Evolutionary conservation across 768 basidiomycete species (phyloP), one percentile per base, ranked within the genome.

Genomic region (Chiua virens): DNA sequence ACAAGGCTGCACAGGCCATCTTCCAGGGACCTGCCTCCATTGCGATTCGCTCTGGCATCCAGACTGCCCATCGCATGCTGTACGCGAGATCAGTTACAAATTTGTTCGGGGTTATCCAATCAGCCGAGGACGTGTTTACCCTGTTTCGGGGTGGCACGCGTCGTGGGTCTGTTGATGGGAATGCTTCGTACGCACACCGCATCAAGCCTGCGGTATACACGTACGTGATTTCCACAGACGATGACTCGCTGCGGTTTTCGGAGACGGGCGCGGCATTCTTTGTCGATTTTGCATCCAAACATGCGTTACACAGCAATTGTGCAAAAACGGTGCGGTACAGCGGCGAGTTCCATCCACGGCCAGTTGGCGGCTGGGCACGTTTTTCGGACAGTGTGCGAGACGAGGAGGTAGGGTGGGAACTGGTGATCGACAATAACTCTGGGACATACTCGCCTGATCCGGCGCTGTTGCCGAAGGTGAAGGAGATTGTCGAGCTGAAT

Each of bases 251-350:
- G 56, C 80, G 90, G 20, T 92, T 92, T 70, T 90, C 88, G 23
- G 90, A 92, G 67, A 93, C 90, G 4, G 89, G 89, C 15, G 88
- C 89, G 11, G 85, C 87, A 30, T 92, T 92, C 71, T 89, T 90
- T 60, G 87, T 91, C 54, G 87, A 92, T 68, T 86, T 92, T 63
- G 86, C 85, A 38, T 87, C 86, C 23, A 93, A 94, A 69, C 92
- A 93, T 62, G 91, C 89, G 5, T 75, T 93, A 63, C 90, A 92
- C 70, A 75, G 83, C 37, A 87, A 89, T 64, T 89, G 88, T 63
- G 76, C 77, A 15, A 74, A 77, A 53, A 66, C 71, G 15, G 89
- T 91, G 52, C 75, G 86, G 43, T 91, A 89, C 61, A 77, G 79
- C 41, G 89, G 89, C 21, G 89, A 91, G 70, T 91, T 91, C 63